Evolutionary conservation across 208 protist species (phyloP).

Genomic region (Wallacemonas collosoma): DNA sequence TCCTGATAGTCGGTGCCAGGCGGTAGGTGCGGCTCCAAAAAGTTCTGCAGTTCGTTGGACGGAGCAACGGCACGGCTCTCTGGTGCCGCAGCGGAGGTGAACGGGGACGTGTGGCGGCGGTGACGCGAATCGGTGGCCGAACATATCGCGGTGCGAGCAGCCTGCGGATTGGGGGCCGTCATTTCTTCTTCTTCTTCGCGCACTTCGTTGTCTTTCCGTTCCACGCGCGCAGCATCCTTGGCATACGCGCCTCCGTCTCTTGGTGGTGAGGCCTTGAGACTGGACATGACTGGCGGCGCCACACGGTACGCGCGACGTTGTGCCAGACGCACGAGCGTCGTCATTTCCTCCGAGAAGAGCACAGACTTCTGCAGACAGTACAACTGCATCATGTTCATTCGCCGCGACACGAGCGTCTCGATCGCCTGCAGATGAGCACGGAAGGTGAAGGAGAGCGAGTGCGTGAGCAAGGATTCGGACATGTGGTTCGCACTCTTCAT

Average conservation of each 20-base stretch:
- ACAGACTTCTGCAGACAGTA: constrained; percentile 53
- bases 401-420: constrained; percentile 35
- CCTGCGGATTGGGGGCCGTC: too few species aligned
- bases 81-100: not conserved
- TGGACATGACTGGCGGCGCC: not conserved
- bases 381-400: constrained; percentile 26
- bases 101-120: not conserved
- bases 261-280: too few species aligned
- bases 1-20: constrained; percentile 6
- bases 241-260: too few species aligned
- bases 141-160: too few species aligned
- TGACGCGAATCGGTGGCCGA: too few species aligned
- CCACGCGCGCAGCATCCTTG: too few species aligned
- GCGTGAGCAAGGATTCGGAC: constrained; percentile 39
- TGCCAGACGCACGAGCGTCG: constrained; percentile 38
- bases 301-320: constrained; percentile 33
- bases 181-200: too few species aligned
- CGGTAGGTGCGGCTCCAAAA: constrained; percentile 1
- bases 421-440: constrained; percentile 35
- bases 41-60: not conserved
- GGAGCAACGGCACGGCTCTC: not conserved
- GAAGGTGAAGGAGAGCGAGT: constrained; percentile 38
- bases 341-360: constrained; percentile 58
- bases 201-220: too few species aligned
- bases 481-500: constrained; percentile 59